Evolutionary conservation across 306 rosid species (phyloP).

Genomic region (Prunus davidiana): DNA sequence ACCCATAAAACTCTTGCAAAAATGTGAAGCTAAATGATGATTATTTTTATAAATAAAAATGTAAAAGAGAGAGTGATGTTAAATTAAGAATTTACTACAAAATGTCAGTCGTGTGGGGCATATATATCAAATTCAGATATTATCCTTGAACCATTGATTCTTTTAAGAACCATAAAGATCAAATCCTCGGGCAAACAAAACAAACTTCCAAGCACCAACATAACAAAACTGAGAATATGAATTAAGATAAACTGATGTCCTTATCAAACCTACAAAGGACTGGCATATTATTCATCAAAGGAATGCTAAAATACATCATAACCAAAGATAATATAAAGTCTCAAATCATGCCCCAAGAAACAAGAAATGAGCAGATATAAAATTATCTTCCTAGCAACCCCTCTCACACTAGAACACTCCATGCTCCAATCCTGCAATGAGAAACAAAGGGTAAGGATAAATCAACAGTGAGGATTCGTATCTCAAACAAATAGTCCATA

Average conservation of each 20-base stretch:
- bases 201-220: not conserved
- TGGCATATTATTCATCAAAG: not conserved
- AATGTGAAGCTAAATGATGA: not conserved
- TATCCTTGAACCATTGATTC: too few species aligned
- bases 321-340: not conserved
- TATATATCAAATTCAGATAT: too few species aligned
- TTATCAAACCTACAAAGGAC: not conserved
- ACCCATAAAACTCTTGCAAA: not conserved
- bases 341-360: not conserved
- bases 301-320: not conserved
- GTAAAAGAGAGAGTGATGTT: too few species aligned
- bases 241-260: not conserved
- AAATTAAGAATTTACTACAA: too few species aligned
- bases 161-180: too few species aligned
- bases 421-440: slow-evolving; percentile 14
- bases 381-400: not conserved
- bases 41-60: not conserved
- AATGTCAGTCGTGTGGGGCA: too few species aligned
- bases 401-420: not conserved
- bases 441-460: not conserved
- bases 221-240: not conserved
- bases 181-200: too few species aligned
- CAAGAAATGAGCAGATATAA: not conserved
- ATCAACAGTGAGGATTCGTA: not conserved
- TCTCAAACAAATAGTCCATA: too few species aligned